These are phyloP conservation scores for Mycena alexandri DNA, from an alignment of 768 basidiomycete species.

Conservation along the genomic window DNA sequence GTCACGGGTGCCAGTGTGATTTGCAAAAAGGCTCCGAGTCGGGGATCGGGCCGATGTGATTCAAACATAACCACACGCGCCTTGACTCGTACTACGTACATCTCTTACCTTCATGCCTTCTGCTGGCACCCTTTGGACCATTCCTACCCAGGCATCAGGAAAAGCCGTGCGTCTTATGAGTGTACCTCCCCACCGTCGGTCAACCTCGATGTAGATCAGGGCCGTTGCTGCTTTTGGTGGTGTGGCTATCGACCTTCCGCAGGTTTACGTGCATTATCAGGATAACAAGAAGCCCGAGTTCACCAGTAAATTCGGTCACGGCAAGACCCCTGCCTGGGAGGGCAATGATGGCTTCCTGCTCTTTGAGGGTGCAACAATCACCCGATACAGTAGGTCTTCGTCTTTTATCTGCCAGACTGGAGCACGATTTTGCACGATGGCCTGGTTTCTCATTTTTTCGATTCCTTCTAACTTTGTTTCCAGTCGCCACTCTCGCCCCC, in stretches of 20 bases:
- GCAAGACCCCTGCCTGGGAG: conserved; percentile 90
- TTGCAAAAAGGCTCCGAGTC: too few relatives aligned
- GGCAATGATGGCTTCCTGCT: conserved; percentile 81
- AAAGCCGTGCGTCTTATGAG: conserved; percentile 60
- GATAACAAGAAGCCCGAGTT: conserved; percentile 81
- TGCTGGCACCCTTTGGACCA: conserved; percentile 74
- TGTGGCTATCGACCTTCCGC: conserved; percentile 66
- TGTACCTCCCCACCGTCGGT: conserved; percentile 7
- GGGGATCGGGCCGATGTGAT: too few relatives aligned
- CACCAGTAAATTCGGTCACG: conserved; percentile 79
- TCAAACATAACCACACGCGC: too few relatives aligned
- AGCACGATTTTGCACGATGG: conserved; percentile 47
- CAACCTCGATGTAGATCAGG: conserved; percentile 50
- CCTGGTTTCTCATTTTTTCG: conserved; percentile 15
- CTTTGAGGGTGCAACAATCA: conserved; percentile 84
- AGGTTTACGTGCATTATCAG: conserved; percentile 68
- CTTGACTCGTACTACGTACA: too few relatives aligned
- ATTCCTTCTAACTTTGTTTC: conserved; percentile 31
- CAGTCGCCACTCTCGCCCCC: conserved; percentile 83
- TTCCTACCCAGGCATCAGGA: conserved; percentile 54
- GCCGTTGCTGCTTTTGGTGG: conserved; percentile 73
- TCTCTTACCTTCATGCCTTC: conserved; percentile 54
- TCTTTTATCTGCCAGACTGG: conserved; percentile 35
- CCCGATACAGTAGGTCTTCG: conserved; percentile 84
- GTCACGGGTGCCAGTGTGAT: too few relatives aligned